Percentiles rank a stretch among this genome's conserved stretches.
phyloP scores from a whole-genome alignment of 768 basidiomycete genomes.

The Arthromyces matolae region DNA sequence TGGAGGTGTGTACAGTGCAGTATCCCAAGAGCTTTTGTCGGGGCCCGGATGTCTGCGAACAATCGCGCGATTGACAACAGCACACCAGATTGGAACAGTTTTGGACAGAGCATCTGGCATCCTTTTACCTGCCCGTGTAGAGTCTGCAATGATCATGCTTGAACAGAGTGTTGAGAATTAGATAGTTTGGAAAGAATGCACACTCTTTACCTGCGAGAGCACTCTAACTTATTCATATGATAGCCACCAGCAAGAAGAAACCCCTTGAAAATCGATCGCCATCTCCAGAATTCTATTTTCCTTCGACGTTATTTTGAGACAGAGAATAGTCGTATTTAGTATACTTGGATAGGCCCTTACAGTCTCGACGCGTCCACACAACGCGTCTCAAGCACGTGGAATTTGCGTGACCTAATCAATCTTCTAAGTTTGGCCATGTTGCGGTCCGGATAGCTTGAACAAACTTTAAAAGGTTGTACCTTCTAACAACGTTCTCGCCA shows the following conservation, averaged over 20 bases:
- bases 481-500: background rate
- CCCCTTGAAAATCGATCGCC: constrained; percentile 1
- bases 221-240: background rate
- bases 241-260: constrained; percentile 9
- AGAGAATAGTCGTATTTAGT: no score
- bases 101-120: constrained; percentile 93
- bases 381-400: no score
- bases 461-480: no score
- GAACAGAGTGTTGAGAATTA: background rate
- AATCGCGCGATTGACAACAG: constrained; percentile 74
- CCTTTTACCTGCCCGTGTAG: constrained; percentile 88
- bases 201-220: no score
- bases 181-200: no score
- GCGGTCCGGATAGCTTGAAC: no score
- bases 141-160: constrained; percentile 83
- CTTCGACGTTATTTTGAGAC: constrained; percentile 10
- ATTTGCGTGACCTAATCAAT: no score
- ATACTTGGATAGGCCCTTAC: no score
- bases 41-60: constrained; percentile 29
- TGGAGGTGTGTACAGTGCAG: constrained; percentile 65
- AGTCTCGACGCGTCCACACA: no score
- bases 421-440: constrained; percentile 4
- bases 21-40: constrained; percentile 44
- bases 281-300: constrained; percentile 11
- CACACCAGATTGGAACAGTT: constrained; percentile 93